These are phyloP conservation scores for Carex myosuroides DNA, from an alignment of 176 grass and related monocot species.

Conservation along the genomic window DNA sequence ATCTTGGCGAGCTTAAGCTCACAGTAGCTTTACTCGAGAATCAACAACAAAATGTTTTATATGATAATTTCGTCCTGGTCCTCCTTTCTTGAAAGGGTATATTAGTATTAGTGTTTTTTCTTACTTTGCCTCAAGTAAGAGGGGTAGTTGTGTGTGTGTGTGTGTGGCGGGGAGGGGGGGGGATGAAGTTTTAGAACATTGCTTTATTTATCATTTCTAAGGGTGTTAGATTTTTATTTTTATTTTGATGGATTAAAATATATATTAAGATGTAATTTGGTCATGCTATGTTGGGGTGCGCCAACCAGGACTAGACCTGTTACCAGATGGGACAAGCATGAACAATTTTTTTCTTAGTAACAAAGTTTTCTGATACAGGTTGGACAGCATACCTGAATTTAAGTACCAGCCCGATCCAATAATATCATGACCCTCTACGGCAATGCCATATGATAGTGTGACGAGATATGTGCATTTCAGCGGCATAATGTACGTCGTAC, in stretches of 20 bases:
- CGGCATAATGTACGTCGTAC: not conserved
- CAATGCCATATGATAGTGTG: not conserved
- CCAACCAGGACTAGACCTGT: not conserved
- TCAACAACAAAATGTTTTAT: not conserved
- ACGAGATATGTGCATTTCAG: not conserved
- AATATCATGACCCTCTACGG: constrained; percentile 29
- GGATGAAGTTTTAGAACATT: not conserved
- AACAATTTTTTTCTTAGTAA: not conserved
- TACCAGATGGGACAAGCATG: not conserved
- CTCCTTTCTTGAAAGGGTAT: not conserved
- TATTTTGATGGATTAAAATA: constrained; percentile 1
- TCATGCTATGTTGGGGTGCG: not conserved
- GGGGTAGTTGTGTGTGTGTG: too few species aligned
- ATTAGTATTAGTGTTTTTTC: not conserved
- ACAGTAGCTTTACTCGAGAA: not conserved
- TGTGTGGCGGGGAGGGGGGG: not conserved
- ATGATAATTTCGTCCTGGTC: not conserved
- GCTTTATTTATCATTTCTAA: not conserved
- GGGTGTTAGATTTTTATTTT: not conserved
- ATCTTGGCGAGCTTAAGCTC: not conserved
- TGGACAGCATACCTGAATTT: constrained; percentile 71
- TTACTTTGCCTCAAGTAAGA: not conserved
- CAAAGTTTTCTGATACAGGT: constrained; percentile 40
- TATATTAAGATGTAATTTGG: not conserved
- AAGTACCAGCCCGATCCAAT: constrained; percentile 75